Evolutionary conservation across 805 yeast species (phyloP).

Genomic region (Candida chauliodis): DNA sequence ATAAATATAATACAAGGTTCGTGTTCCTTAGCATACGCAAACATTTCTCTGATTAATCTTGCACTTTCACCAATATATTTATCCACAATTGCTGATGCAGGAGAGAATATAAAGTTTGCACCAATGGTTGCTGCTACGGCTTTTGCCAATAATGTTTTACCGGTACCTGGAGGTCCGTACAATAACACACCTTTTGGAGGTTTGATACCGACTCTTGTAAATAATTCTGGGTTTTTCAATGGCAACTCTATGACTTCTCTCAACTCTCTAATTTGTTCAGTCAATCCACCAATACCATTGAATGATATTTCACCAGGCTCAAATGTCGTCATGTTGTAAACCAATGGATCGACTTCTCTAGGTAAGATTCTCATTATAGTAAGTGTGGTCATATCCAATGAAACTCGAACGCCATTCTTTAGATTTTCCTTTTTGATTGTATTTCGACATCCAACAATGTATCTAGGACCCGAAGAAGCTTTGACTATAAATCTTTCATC

Average conservation of each 20-base stretch:
- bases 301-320: slow-evolving; percentile 97
- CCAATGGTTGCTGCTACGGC: slow-evolving; percentile 99
- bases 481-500: slow-evolving; percentile 94
- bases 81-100: slow-evolving; percentile 97
- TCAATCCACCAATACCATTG: slow-evolving; percentile 92
- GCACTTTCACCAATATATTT: slow-evolving; percentile 98
- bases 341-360: slow-evolving; percentile 96
- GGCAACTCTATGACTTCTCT: slow-evolving; percentile 98
- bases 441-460: slow-evolving; percentile 95
- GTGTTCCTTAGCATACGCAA: slow-evolving; percentile 94
- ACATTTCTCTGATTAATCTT: slow-evolving; percentile 94
- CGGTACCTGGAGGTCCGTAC: slow-evolving; percentile 99
- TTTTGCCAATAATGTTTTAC: slow-evolving; percentile 91
- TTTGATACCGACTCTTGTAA: slow-evolving; percentile 92
- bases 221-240: slow-evolving; percentile 92
- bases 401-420: slow-evolving; percentile 93
- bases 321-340: slow-evolving; percentile 95
- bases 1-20: slow-evolving; percentile 97
- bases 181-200: slow-evolving; percentile 98
- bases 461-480: slow-evolving; percentile 96
- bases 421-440: slow-evolving; percentile 79
- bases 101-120: slow-evolving; percentile 96
- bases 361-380: slow-evolving; percentile 97
- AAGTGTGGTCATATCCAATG: slow-evolving; percentile 94
- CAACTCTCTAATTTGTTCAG: slow-evolving; percentile 92